Percentiles rank a stretch among this genome's conserved stretches.
Evolutionary conservation across 176 grass and related monocot species (phyloP).

Genomic region (Dendrocalamus sinicus): DNA sequence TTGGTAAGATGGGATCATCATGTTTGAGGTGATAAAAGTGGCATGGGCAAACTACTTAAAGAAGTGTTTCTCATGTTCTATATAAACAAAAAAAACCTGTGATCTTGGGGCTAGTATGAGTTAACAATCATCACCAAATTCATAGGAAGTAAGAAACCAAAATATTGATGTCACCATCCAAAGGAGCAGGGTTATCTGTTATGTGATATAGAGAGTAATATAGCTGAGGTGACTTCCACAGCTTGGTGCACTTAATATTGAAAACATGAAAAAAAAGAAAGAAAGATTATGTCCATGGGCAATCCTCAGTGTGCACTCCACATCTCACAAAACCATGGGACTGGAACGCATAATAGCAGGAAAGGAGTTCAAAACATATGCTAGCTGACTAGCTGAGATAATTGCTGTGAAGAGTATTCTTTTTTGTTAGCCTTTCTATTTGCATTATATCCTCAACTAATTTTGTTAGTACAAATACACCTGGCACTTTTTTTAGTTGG

Average conservation of each 20-base stretch:
- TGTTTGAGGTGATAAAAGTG: not conserved
- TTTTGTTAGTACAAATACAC: not conserved
- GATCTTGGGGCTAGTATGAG: not conserved
- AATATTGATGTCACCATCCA: conserved; percentile 7
- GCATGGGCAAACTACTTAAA: not conserved
- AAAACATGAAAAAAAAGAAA: not conserved
- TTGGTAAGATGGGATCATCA: not conserved
- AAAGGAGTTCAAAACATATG: conserved; percentile 2
- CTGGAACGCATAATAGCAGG: not conserved
- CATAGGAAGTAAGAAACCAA: not conserved
- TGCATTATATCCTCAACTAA: conserved; percentile 13
- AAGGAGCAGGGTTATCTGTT: not conserved
- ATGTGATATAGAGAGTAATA: not conserved
- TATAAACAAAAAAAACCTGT: not conserved
- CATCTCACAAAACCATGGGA: not conserved
- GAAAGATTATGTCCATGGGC: not conserved
- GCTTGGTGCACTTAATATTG: conserved; percentile 2
- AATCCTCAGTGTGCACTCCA: not conserved
- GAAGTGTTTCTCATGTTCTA: not conserved
- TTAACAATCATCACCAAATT: not conserved
- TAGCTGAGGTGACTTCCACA: not conserved
- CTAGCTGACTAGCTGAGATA: not conserved
- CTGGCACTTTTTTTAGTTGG: not conserved
- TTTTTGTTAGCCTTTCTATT: not conserved
- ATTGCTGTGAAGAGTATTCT: not conserved